Evolutionary conservation across 164 flowering plant genomes (phyloP), one percentile per base, ranked within the genome.

Genomic region (Euptelea pleiosperma): DNA sequence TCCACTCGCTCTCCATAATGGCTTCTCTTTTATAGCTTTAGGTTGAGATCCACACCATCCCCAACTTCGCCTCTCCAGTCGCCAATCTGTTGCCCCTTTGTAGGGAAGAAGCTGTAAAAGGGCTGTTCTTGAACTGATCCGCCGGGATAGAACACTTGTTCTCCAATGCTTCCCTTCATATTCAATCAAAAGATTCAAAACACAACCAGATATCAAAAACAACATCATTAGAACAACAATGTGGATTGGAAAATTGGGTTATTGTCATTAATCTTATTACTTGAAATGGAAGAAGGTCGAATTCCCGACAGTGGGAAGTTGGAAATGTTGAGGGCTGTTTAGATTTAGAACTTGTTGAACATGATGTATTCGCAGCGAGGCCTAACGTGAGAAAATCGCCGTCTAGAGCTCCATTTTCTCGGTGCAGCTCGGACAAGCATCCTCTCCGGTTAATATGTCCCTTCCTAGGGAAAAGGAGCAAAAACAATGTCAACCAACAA

Each of bases 361-460:
- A 35, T 31, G 48, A 11, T 21, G 81, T 57, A 42, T 66, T 37
- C 70, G 33, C 50, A 8, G 79, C 68, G 59, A 71, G 67, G 29
- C 73, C 73, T 16, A 79, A 48, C 29, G 75, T 63, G 51, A 75
- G 82, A 41, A 77, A 72, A 52, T 70, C 75, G 39, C 73, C 71
- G 57, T 67, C 60, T 22, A 34, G 11, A 43, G 8, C 50, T 30
- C 62, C 66, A 48, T 52, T 59, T 55, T 66, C 76, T 58, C 42
- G 37, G 31, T 66, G 57, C 26, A 59, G 12, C 57, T 69, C 70
- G 0, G 64, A 37, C 22, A 43, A 67, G 11, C 70, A 24, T 71
- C 68, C 40, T 57, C 67, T 34, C 69, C 76, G 56, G 43, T 62
- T 34, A 22, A 57, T 6, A n/a, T 41, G 58, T 14, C 15, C 70